Evolutionary conservation across 2,329 filamentous ascomycete genomes (phyloP).

Genomic region (Cryphonectria carpinicola): DNA sequence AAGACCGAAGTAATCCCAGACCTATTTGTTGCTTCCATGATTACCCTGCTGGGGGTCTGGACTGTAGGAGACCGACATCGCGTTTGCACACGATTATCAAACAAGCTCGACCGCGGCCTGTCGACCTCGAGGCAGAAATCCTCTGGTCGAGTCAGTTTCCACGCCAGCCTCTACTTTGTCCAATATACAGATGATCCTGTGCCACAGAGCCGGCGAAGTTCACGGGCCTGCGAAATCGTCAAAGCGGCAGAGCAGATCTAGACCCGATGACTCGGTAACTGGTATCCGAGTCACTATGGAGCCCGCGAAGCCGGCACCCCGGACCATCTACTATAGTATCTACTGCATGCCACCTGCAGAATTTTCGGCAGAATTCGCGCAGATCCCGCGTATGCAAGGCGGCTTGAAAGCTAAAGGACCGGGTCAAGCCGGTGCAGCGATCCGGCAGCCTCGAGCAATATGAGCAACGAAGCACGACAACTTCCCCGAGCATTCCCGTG

Average conservation of each 20-base stretch:
- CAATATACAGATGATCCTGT: background rate
- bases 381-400: background rate
- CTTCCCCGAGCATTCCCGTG: constrained; percentile 1
- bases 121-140: background rate
- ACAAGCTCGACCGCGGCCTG: background rate
- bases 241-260: background rate
- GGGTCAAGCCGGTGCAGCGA: background rate
- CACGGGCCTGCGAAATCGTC: background rate
- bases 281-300: background rate
- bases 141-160: background rate
- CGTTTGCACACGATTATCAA: background rate
- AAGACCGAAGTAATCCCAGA: background rate
- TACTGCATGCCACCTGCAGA: background rate
- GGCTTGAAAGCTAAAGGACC: background rate
- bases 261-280: background rate
- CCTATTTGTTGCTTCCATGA: background rate
- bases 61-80: background rate
- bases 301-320: background rate
- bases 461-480: constrained; percentile 7
- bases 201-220: background rate
- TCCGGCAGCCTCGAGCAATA: background rate
- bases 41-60: background rate
- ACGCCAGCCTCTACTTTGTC: background rate
- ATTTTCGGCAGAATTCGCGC: background rate
- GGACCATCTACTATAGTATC: background rate